Percentiles rank a stretch among this genome's conserved stretches.
These are phyloP conservation scores for Phaeodactylum tricornutum DNA, from an alignment of 108 stramenopile species.

Conservation along the genomic window DNA sequence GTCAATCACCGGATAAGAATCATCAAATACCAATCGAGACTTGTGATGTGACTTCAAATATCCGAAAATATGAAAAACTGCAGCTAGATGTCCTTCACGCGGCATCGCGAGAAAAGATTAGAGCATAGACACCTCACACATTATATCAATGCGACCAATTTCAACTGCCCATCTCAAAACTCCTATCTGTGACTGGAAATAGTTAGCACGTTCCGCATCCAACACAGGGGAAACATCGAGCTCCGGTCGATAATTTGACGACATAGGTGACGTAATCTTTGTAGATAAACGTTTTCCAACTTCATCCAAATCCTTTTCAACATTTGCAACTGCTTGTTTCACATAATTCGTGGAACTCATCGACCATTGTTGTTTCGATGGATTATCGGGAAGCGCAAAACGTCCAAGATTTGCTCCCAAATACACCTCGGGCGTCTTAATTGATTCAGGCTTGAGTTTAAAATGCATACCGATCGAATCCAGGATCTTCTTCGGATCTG, in stretches of 20 bases:
- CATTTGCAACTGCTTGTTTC: slow-evolving; percentile 15
- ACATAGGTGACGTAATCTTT: slow-evolving; percentile 16
- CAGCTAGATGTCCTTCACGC: slow-evolving; percentile 33
- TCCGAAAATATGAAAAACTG: slow-evolving; percentile 18
- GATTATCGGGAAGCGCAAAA: slow-evolving; percentile 4
- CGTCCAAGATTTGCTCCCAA: slow-evolving; percentile 14
- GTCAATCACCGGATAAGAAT: slow-evolving; percentile 4
- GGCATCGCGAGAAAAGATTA: too few relatives aligned
- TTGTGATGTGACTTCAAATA: slow-evolving; percentile 13
- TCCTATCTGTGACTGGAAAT: slow-evolving; percentile 27
- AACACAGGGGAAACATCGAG: slow-evolving; percentile 6
- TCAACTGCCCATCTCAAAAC: slow-evolving; percentile 39
- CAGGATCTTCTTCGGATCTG: slow-evolving; percentile 1
- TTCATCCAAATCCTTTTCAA: slow-evolving; percentile 8
- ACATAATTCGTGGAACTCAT: slow-evolving; percentile 17
- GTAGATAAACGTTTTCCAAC: slow-evolving; percentile 8
- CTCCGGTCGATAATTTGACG: slow-evolving; percentile 9
- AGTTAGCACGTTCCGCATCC: slow-evolving; percentile 7
- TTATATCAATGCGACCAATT: slow-evolving; percentile 31
- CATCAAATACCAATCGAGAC: slow-evolving; percentile 26
- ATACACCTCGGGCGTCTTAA: slow-evolving; percentile 13
- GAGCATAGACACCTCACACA: slow-evolving; percentile 11
- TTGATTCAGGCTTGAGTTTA: slow-evolving; percentile 10
- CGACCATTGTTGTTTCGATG: slow-evolving; percentile 8
- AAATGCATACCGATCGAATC: slow-evolving; percentile 9